phyloP scores from a whole-genome alignment of 371 early-diverging fungal genomes.

The Mortierella sp. region DNA sequence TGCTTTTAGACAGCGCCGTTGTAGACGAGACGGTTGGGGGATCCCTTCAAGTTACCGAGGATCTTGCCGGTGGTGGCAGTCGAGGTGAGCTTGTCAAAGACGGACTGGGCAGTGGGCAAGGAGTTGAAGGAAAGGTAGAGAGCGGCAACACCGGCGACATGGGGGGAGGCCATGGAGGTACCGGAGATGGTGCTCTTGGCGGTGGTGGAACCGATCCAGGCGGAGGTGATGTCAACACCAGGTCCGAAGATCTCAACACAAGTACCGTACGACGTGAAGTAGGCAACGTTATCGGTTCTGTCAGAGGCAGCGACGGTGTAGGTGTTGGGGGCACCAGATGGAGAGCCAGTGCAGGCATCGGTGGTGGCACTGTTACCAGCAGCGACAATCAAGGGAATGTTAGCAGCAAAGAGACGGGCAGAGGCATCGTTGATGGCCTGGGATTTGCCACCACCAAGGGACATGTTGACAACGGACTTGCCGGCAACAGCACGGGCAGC shows the following conservation, averaged over 20 bases:
- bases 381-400: constrained; percentile 72
- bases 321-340: constrained; percentile 72
- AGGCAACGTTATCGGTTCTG: constrained; percentile 62
- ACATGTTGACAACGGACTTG: constrained; percentile 66
- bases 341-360: constrained; percentile 77
- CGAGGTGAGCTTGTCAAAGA: constrained; percentile 38
- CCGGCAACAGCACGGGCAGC: constrained; percentile 33
- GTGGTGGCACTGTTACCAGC: constrained; percentile 82
- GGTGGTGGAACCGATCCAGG: constrained; percentile 38
- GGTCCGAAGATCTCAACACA: constrained; percentile 75
- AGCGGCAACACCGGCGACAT: constrained; percentile 63
- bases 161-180: constrained; percentile 66
- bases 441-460: constrained; percentile 66
- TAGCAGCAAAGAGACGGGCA: constrained; percentile 24
- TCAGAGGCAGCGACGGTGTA: constrained; percentile 81
- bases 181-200: constrained; percentile 58
- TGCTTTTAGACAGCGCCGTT: constrained; percentile 31
- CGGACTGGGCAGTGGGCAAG: constrained; percentile 32
- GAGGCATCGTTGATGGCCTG: constrained; percentile 58
- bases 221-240: constrained; percentile 57
- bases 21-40: constrained; percentile 36
- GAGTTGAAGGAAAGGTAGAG: constrained; percentile 43
- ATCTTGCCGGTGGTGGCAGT: constrained; percentile 27
- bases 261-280: constrained; percentile 65
- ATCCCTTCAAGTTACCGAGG: constrained; percentile 24